phyloP scores from a whole-genome alignment of 257 asterid genomes.

The Solanum sitiens region DNA sequence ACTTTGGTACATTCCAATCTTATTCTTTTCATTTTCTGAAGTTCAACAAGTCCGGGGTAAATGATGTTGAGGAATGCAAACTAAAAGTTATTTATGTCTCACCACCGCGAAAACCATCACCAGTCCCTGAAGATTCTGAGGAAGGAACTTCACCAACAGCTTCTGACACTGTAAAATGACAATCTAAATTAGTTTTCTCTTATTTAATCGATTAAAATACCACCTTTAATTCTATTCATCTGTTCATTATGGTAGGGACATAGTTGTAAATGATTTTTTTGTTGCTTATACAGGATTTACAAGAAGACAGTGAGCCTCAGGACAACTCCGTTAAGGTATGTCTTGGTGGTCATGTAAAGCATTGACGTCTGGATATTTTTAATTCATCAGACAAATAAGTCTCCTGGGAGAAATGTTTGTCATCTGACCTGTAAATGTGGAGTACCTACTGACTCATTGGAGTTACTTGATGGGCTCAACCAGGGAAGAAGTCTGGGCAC shows the following conservation, averaged over 20 bases:
- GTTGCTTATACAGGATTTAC: not conserved
- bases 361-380: not conserved
- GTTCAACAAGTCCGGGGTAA: constrained; percentile 56
- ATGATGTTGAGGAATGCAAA: constrained; percentile 64
- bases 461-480: not conserved
- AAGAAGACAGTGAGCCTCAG: not conserved
- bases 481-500: not conserved
- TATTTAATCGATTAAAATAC: not conserved
- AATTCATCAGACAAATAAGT: not conserved
- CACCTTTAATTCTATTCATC: not conserved
- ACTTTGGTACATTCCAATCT: not conserved
- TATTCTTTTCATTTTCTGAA: constrained; percentile 11
- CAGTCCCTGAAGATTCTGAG: constrained; percentile 69
- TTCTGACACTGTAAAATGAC: constrained; percentile 36
- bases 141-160: constrained; percentile 63
- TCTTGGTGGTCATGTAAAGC: not conserved
- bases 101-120: constrained; percentile 68
- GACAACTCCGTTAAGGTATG: not conserved
- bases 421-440: not conserved
- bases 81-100: constrained; percentile 57
- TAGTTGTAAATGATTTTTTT: not conserved
- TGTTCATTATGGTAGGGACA: not conserved
- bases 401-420: not conserved
- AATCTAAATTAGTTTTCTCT: constrained; percentile 27
- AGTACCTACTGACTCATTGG: not conserved